Base-by-base conservation (phyloP, 2,329 filamentous ascomycete species). In the Phoma herbarum region DNA sequence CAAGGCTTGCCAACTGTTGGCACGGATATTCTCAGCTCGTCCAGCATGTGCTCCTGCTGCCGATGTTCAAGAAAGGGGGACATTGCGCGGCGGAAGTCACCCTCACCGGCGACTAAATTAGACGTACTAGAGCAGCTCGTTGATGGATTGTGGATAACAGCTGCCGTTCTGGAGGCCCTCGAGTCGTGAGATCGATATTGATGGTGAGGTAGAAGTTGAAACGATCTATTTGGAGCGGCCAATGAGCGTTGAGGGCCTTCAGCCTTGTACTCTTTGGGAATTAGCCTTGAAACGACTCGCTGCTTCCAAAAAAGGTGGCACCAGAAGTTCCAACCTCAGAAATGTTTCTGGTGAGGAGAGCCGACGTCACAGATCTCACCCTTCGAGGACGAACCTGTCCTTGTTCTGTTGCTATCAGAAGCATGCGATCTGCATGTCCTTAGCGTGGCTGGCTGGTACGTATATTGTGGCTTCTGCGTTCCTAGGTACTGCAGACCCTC, bases 141-240 rank as follows among this genome's bases (percentile, higher is more conserved):
- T 7, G 12, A 39, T 33, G 3, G 10, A 35, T 26, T 26, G 28
- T 44, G 41, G 37, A 23, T 29, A 18, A n/a, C 28, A n/a, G 4
- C 48, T 14, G 25, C 50, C 48, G 57, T 49, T 31, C 55, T 60
- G 37, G 45, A 52, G 54, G 20, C 61, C 29, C 46, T 50, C 47
- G 50, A 53, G 28, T 50, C 25, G 52, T 58, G 51, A 49, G 44
- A 58, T 64, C 48, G 52, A 61, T 63, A 52, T 52, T 52, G 48
- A 54, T 62, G 57, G 63, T 64, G 60, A 61, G 58, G 62, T 29
- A 61, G 45, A 26, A 44, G 28, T 47, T 37, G 59, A 51, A 47
- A 59, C 63, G 63, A 61, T 68, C 65, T 69, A 68, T 64, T 68
- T 57, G 52, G 52, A 41, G 59, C 60, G 14, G 33, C 62, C 57